A percentile compares a stretch with the other conserved stretches of the same genome.
These are phyloP conservation scores for Craspedostauros australis DNA, from an alignment of 108 stramenopile species.

Conservation along the genomic window DNA sequence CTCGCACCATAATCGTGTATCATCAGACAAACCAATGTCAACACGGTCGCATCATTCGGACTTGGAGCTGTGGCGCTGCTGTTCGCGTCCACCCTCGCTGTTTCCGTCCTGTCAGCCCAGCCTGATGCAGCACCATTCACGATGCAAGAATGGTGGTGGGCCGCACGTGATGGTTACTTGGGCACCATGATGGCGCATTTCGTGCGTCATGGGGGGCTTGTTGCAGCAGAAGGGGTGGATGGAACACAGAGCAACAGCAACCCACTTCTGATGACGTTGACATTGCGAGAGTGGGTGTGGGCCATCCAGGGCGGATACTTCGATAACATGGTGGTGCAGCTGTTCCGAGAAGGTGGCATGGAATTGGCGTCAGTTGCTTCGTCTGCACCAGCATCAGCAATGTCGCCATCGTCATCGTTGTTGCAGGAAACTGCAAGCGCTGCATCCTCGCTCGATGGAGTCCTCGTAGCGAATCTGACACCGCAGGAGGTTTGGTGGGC, in stretches of 20 bases:
- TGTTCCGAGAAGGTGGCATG: slow-evolving; percentile 32
- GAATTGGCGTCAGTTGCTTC: not conserved
- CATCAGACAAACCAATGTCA: too few relatives aligned
- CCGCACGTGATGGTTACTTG: slow-evolving; percentile 31
- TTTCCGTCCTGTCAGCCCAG: too few relatives aligned
- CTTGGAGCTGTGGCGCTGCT: too few relatives aligned
- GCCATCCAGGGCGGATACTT: slow-evolving; percentile 32
- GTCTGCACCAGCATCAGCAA: not conserved
- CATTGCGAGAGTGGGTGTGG: slow-evolving; percentile 37
- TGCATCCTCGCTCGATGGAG: slow-evolving; percentile 2
- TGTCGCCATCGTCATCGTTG: not conserved
- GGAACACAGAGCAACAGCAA: slow-evolving; percentile 20
- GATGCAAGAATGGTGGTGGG: slow-evolving; percentile 33
- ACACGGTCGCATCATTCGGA: too few relatives aligned
- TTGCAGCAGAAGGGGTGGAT: slow-evolving; percentile 3
- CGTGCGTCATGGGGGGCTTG: slow-evolving; percentile 27
- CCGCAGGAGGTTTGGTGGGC: slow-evolving; percentile 44
- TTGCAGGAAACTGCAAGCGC: too few relatives aligned
- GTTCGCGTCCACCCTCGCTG: too few relatives aligned
- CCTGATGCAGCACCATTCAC: slow-evolving; percentile 16
- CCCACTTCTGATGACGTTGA: slow-evolving; percentile 22
- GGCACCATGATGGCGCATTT: slow-evolving; percentile 12
- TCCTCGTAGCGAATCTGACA: slow-evolving; percentile 21
- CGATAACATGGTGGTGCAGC: slow-evolving; percentile 15
- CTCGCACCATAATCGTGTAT: too few relatives aligned